phyloP scores from a whole-genome alignment of 1,284 basidiomycete species.

The Tilletia walkeri region DNA sequence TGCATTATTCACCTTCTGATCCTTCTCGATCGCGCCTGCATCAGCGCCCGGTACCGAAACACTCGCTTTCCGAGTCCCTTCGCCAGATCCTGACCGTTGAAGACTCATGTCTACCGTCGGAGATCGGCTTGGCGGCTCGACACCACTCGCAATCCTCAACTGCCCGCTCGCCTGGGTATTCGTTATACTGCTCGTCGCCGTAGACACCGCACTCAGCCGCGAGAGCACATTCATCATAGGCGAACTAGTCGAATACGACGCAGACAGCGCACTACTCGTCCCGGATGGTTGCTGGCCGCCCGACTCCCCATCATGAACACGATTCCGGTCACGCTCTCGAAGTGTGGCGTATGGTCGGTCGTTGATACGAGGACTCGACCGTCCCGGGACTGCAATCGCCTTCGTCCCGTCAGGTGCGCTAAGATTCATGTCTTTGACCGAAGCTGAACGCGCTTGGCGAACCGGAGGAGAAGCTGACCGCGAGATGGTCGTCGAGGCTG shows the following conservation, averaged over 20 bases:
- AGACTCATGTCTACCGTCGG: not conserved
- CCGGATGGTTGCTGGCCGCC: not conserved
- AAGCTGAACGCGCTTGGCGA: not conserved
- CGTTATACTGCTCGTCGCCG: slow-evolving; percentile 10
- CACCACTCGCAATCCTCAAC: slow-evolving; percentile 12
- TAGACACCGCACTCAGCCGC: not conserved
- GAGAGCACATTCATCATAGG: slow-evolving; percentile 17
- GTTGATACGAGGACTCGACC: not conserved
- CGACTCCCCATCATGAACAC: not conserved
- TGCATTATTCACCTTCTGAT: not conserved
- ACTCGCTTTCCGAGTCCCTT: not conserved
- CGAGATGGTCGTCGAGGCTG: not conserved
- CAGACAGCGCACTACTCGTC: slow-evolving; percentile 11
- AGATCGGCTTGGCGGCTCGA: slow-evolving; percentile 10
- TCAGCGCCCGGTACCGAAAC: not conserved
- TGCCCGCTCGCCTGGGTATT: slow-evolving; percentile 17
- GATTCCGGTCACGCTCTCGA: slow-evolving; percentile 6
- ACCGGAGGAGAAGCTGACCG: not conserved
- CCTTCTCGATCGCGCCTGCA: not conserved
- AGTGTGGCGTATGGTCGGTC: not conserved
- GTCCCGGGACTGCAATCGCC: not conserved
- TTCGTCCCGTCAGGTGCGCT: no score
- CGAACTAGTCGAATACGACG: not conserved
- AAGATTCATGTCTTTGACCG: not conserved
- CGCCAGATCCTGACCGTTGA: not conserved